Evolutionary conservation across 2,329 filamentous ascomycete species (phyloP).

Genomic region (Ophiostoma himal-ulmi): DNA sequence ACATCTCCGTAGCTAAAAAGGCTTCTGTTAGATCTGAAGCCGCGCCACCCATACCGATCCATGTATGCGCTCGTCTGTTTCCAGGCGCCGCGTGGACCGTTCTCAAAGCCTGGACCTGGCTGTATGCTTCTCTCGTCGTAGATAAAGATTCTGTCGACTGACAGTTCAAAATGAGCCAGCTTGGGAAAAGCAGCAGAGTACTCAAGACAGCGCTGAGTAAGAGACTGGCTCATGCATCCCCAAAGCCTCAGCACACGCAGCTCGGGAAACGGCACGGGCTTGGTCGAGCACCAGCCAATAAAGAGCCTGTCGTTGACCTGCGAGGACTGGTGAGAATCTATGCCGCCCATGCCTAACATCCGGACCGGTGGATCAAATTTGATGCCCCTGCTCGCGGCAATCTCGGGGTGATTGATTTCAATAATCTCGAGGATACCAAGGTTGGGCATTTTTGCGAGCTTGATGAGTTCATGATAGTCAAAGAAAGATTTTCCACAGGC

Average conservation of each 20-base stretch:
- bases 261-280: slow-evolving; percentile 40
- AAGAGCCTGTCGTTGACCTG: slow-evolving; percentile 42
- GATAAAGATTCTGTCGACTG: slow-evolving; percentile 31
- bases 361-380: neutral
- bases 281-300: slow-evolving; percentile 40
- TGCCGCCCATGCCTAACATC: too few relatives aligned
- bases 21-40: neutral
- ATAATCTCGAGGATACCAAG: slow-evolving; percentile 45
- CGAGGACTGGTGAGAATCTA: neutral
- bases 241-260: slow-evolving; percentile 42
- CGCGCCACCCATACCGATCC: neutral
- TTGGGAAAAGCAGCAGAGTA: slow-evolving; percentile 41
- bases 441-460: slow-evolving; percentile 40
- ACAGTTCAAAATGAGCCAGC: slow-evolving; percentile 40
- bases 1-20: neutral
- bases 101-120: neutral
- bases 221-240: slow-evolving; percentile 23
- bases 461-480: slow-evolving; percentile 37
- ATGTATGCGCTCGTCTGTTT: neutral
- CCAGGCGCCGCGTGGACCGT: slow-evolving; percentile 1
- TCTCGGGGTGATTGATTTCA: slow-evolving; percentile 29
- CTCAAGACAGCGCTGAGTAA: slow-evolving; percentile 38
- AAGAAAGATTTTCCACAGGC: slow-evolving; percentile 21
- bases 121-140: neutral
- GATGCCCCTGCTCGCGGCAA: neutral